phyloP scores from a whole-genome alignment of 345 rosid genomes.

The Eucalyptus tenuipes region DNA sequence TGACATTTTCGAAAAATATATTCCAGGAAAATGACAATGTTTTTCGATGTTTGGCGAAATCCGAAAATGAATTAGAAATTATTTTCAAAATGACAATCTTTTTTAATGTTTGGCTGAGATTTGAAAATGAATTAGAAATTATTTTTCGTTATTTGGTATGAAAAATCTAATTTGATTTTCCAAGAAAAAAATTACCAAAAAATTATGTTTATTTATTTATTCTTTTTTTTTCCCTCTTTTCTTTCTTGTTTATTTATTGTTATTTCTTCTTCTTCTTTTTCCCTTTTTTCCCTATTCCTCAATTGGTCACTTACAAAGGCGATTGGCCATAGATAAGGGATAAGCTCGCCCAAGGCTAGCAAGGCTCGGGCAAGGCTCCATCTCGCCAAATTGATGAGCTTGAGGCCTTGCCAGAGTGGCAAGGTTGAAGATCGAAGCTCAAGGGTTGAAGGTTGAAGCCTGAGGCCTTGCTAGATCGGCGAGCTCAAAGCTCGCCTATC shows the following conservation, averaged over 20 bases:
- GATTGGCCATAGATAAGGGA: fast-evolving
- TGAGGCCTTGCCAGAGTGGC: background rate
- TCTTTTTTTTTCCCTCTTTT: fast-evolving
- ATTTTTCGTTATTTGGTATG: too few relatives aligned
- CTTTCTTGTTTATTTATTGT: fast-evolving
- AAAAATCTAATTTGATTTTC: background rate
- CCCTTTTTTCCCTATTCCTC: background rate
- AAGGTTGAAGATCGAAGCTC: fast-evolving
- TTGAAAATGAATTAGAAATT: background rate
- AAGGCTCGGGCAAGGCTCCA: fast-evolving
- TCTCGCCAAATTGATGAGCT: fast-evolving
- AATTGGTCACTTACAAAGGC: too few relatives aligned
- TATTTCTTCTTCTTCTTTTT: too few relatives aligned
- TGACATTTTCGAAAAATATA: fast-evolving
- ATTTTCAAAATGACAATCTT: too few relatives aligned
- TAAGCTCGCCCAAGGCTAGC: background rate
- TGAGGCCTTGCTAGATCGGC: fast-evolving
- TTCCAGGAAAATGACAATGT: fast-evolving
- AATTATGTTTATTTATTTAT: too few relatives aligned
- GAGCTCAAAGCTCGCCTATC: fast-evolving
- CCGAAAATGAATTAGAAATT: fast-evolving
- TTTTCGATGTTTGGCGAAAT: fast-evolving
- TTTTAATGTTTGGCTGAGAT: fast-evolving
- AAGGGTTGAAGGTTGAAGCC: fast-evolving
- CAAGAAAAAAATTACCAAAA: background rate